Evolutionary conservation across 2,329 filamentous ascomycete genomes (phyloP), one percentile per base, ranked within the genome.

Genomic region (Cladorrhinum sp.): DNA sequence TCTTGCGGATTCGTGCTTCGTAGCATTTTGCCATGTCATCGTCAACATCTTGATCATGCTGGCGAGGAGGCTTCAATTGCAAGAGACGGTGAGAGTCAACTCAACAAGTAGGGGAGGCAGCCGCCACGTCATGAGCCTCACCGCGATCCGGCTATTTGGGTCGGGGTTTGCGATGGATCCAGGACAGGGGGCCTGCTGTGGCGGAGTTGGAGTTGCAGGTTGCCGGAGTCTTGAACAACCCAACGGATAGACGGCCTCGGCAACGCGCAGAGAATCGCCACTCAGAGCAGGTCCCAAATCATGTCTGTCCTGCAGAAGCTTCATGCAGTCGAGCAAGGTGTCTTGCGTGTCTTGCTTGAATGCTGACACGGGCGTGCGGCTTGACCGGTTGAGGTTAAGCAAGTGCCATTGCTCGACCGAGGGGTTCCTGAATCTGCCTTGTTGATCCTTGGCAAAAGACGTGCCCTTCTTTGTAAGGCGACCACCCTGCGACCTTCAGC

Each of bases 91-190:
- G 42, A 46, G 42, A 46, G 16, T 16, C 42, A 46, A 18, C 18
- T 46, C 6, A 2, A 46, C n/a, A 46, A 18, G 3, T 18, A 16
- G 4, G n/a, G 64, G 42, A 46, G 42, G 42, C 42, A 46, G 42
- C 42, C 76, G 77, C 76, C 77, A 79, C 77, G 77, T 79, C 76
- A 76, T 74, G 70, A 78, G 75, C 75, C 76, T 76, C 74, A 75
- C 65, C 57, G 57, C 57, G 46, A 58, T 58, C 61, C 50, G 59
- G 39, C 26, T 49, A 57, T 49, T 28, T 18, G 39, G 20, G 24
- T 61, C 61, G 63, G 65, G 39, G 51, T 65, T 59, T 12, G 61
- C 60, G 62, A 62, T 56, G 51, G 57, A 62, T 24, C 51, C 59
- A 60, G 53, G n/a, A 62, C 16, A 20, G 3, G 65, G 58, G 66